Evolutionary conservation across 73 alveolate genomes (phyloP), one percentile per base, ranked within the genome.

Genomic region (Paramecium sonneborni): DNA sequence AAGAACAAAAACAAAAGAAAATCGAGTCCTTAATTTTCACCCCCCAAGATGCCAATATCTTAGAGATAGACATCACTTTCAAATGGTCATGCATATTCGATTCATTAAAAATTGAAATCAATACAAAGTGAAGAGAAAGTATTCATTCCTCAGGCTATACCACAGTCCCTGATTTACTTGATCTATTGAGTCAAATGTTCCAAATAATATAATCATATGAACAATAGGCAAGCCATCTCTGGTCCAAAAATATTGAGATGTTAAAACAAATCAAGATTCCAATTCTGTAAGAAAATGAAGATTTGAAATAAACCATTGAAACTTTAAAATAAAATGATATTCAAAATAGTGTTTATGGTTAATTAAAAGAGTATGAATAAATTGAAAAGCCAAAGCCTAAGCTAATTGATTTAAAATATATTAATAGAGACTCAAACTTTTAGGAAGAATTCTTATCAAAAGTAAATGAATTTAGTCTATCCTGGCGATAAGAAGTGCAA

Each of bases 81-180:
- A 3, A 69, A 57, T 57, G 41, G 76, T 57, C 41, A 69, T 69
- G 85, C 85, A 14, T 72, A 72, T 35, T 72, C 86, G 6, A 10
- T 72, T 9, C 62, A 35, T 34, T 38, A 35, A 35, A 72, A 38
- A 72, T 38, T 72, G 86, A 72, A 72, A 72, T 72, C 55, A 34
- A 72, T 72, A n/a, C 34, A 34, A 72, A 72, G 67, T 72, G 38
- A 72, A 32, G 52, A 72, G 58, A 72, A 35, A 72, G 86, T 72
- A 72, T 72, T 72, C 58, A 72, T 72, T 72, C 86, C 86, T 72
- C 86, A 72, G 58, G 62, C 86, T 72, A 72, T 34, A 41, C 62
- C 86, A 72, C 86, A 72, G 86, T 72, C 62, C 55, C 55, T 72
- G 86, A 72, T 38, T 38, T 72, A 32, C 30, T 72, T 2, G 62